Base-by-base conservation (phyloP, 2,329 filamentous ascomycete genomes). In the Simplicillium sp. region DNA sequence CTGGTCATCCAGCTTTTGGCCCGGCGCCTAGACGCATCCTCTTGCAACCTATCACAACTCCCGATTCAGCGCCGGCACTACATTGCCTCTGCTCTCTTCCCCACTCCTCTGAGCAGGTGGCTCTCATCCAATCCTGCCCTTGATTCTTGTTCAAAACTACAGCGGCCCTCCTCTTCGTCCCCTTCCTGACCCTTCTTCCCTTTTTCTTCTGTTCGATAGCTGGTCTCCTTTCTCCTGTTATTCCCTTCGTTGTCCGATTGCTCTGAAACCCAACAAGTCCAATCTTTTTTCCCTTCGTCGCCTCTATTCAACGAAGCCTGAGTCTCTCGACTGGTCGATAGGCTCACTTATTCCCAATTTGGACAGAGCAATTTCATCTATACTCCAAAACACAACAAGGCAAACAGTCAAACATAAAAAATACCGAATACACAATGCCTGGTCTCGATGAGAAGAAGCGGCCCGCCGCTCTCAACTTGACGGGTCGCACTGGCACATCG, bases 391-490 rank as follows among this genome's bases (percentile, higher is more conserved):
- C 20, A 25, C 20, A 25, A 25, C 20, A 25, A 25, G 20, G 20
- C 9, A 25, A 25, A 25, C 20, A 33, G 31, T 49, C 39, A 36
- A 35, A 41, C 35, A 43, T 38, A 40, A 46, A 34, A 40, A 33
- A 44, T 43, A 48, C 42, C 44, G 40, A 36, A 46, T 44, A 43
- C 49, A 53, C 41, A 45, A 66, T 67, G 64, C 49, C 54, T 54
- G 52, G 55, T 35, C 32, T 54, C 59, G 71, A 75, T 50, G 73
- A 77, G 46, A 77, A 65, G 61, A 75, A 61, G 67, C 68, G 74
- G 56, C 75, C 75, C 50, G 54, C 64, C 58, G 74, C 73, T 43
- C 63, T 79, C 38, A 73, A 75, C 49, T 61, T 79, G 43, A 61
- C 66, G 20, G 58, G 62, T 42, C 67, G 72, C 44, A 67, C 70